Conservation (phyloP, 768 basidiomycete species). For the Gymnopilus junonius region DNA sequence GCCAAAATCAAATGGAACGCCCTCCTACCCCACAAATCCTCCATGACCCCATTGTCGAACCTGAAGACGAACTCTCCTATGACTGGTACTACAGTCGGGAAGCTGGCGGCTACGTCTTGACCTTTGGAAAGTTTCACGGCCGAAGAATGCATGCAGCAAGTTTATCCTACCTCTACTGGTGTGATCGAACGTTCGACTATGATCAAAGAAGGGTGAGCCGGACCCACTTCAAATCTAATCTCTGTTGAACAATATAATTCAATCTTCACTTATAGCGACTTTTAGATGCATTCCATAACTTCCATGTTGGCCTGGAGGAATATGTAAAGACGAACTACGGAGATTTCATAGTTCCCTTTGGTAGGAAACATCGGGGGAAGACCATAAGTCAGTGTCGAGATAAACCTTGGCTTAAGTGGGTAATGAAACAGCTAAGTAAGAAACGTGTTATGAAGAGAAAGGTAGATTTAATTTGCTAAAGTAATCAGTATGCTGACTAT, state of each 20-base stretch:
- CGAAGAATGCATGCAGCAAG: neutral
- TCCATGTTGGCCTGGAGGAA: neutral
- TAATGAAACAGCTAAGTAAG: neutral
- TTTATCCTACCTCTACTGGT: neutral
- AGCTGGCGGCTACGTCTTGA: neutral
- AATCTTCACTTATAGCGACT: neutral
- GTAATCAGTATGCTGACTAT: neutral
- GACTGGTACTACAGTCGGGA: neutral
- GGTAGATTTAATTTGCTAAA: neutral
- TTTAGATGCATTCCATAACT: neutral
- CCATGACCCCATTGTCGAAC: neutral
- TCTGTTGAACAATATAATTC: neutral
- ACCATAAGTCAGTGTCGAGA: neutral
- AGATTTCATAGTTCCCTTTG: slow-evolving; percentile 3
- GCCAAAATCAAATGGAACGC: neutral
- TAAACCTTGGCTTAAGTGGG: neutral
- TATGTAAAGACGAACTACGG: slow-evolving; percentile 1
- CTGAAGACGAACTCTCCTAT: neutral
- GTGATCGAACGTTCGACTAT: neutral
- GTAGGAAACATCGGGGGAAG: neutral
- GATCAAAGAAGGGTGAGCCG: neutral
- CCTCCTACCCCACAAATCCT: neutral
- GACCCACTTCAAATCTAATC: too few relatives aligned
- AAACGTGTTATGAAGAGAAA: neutral
- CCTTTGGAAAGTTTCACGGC: neutral